Percentiles rank a stretch among this genome's conserved stretches.
phyloP scores from a whole-genome alignment of 2,329 filamentous ascomycete species.

The Pseudogymnoascus sp. region DNA sequence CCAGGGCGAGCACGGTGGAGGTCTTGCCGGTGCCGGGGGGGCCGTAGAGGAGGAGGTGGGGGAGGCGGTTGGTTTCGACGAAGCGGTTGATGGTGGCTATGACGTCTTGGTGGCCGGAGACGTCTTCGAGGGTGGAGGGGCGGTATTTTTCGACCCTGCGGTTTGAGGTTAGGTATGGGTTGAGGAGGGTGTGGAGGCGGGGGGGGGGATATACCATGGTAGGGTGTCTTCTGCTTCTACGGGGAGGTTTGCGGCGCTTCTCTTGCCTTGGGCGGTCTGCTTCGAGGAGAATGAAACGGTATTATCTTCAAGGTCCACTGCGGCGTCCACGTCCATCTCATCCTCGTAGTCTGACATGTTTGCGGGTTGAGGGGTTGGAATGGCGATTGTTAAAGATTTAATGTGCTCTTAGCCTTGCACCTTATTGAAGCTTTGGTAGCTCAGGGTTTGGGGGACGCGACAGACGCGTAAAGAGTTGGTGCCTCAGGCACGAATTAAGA shows the following conservation, averaged over 20 bases:
- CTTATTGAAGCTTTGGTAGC: neutral
- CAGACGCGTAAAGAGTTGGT: neutral
- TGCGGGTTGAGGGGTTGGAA: neutral
- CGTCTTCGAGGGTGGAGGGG: slow-evolving; percentile 78
- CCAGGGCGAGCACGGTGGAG: slow-evolving; percentile 88
- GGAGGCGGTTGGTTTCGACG: slow-evolving; percentile 84
- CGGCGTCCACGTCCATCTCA: slow-evolving; percentile 61
- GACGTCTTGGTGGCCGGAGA: slow-evolving; percentile 95
- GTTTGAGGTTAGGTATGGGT: neutral
- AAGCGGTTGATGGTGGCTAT: slow-evolving; percentile 97
- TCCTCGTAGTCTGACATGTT: slow-evolving; percentile 50
- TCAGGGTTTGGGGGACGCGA: neutral
- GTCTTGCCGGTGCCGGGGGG: slow-evolving; percentile 97
- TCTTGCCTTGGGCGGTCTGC: slow-evolving; percentile 73
- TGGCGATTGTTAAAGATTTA: neutral
- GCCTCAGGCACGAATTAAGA: neutral
- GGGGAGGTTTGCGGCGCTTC: slow-evolving; percentile 84
- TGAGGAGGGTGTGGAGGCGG: too few species aligned
- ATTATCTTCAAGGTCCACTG: slow-evolving; percentile 32
- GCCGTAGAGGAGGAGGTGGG: slow-evolving; percentile 92
- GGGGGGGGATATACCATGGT: slow-evolving; percentile 59
- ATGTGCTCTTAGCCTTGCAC: neutral
- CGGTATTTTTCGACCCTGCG: slow-evolving; percentile 92
- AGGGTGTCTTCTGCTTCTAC: slow-evolving; percentile 89
- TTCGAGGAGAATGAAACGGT: slow-evolving; percentile 63